Conservation (phyloP, 345 rosid genomes). For the Pseudoturritis turrita region DNA sequence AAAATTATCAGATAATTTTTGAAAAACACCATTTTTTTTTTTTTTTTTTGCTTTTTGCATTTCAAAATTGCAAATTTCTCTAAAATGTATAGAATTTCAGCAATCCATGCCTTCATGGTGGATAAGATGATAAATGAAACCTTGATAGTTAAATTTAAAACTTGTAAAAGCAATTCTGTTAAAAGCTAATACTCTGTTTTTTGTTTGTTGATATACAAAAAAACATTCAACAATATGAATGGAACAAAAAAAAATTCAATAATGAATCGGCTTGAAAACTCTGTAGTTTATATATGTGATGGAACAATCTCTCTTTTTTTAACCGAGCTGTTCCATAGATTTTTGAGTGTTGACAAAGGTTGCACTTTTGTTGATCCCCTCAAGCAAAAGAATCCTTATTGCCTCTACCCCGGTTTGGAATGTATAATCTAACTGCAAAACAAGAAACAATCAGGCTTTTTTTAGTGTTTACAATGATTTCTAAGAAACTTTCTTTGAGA, state of each 20-base stretch:
- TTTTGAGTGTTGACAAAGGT: slow-evolving; percentile 72
- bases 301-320: not conserved
- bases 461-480: not conserved
- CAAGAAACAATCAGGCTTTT: not conserved
- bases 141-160: not conserved
- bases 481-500: not conserved
- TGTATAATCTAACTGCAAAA: slow-evolving; percentile 70
- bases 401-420: slow-evolving; percentile 68
- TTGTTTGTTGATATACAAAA: slow-evolving; percentile 9
- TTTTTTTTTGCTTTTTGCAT: not conserved
- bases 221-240: slow-evolving; percentile 1
- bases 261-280: slow-evolving; percentile 1
- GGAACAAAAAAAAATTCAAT: not conserved
- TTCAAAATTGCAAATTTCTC: not conserved
- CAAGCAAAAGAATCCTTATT: slow-evolving; percentile 56
- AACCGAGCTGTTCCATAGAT: slow-evolving; percentile 54
- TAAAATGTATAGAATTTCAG: not conserved
- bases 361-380: slow-evolving; percentile 82
- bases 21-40: not conserved
- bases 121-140: not conserved
- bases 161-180: not conserved
- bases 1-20: not conserved
- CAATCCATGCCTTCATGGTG: not conserved
- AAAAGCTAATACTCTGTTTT: not conserved
- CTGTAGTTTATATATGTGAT: not conserved